These are phyloP conservation scores for Cyclocybe cylindracea DNA, from an alignment of 768 basidiomycete genomes.

Conservation along the genomic window DNA sequence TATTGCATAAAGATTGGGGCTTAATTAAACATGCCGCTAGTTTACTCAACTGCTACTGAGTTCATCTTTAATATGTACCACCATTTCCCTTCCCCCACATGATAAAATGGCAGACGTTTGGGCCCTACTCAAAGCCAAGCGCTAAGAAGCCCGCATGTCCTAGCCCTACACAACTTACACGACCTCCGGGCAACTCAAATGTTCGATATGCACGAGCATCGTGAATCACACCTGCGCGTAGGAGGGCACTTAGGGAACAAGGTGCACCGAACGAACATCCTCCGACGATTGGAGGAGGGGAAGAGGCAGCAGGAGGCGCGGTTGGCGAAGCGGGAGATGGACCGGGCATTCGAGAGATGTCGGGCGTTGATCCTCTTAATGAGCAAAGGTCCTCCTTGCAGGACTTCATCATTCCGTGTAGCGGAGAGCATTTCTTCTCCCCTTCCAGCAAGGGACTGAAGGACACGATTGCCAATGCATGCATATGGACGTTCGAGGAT, in stretches of 20 bases:
- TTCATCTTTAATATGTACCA: too few relatives aligned
- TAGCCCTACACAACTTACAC: conserved; percentile 78
- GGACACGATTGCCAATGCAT: conserved; percentile 24
- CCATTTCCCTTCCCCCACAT: background rate
- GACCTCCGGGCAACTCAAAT: conserved; percentile 66
- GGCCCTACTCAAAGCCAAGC: conserved; percentile 77
- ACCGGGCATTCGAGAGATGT: conserved; percentile 17
- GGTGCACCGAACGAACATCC: conserved; percentile 67
- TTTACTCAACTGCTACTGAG: too few relatives aligned
- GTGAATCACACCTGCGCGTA: conserved; percentile 84
- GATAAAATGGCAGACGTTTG: conserved; percentile 74
- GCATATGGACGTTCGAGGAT: background rate
- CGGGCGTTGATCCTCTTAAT: conserved; percentile 51
- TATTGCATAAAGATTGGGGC: too few relatives aligned
- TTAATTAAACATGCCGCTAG: too few relatives aligned
- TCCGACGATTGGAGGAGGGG: conserved; percentile 59
- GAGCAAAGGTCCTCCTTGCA: conserved; percentile 36
- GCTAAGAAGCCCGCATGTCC: conserved; percentile 68
- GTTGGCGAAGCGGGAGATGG: conserved; percentile 26
- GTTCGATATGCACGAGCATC: conserved; percentile 57
- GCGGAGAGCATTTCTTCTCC: conserved; percentile 56
- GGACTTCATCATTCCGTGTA: conserved; percentile 43
- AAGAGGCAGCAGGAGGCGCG: conserved; percentile 41
- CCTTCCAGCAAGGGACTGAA: conserved; percentile 49
- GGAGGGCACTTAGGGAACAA: conserved; percentile 89